phyloP scores from a whole-genome alignment of 495 filamentous ascomycete genomes.

The Clavariopsis aquatica region DNA sequence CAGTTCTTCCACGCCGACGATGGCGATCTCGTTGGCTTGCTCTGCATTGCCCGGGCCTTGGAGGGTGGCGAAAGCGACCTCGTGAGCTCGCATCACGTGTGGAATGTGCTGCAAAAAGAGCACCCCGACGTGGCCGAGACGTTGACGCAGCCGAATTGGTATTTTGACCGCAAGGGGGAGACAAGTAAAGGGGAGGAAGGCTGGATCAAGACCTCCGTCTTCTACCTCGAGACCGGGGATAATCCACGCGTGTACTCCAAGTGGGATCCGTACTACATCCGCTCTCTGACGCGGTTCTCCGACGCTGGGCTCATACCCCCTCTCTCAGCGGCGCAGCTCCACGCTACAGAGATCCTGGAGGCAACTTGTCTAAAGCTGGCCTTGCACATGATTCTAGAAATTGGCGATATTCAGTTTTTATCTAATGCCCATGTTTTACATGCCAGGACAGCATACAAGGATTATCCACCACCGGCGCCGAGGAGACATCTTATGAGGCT shows the following conservation, averaged over 20 bases:
- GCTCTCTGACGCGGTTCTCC: conserved; percentile 44
- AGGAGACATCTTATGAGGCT: conserved; percentile 67
- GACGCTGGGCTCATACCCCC: conserved; percentile 42
- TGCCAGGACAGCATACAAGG: conserved; percentile 46
- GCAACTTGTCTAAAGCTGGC: conserved; percentile 42
- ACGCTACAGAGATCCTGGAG: conserved; percentile 40
- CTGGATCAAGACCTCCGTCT: conserved; percentile 70
- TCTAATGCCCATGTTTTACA: conserved; percentile 45
- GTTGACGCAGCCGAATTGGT: conserved; percentile 79
- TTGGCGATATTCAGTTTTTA: conserved; percentile 48
- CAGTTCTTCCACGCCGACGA: conserved; percentile 85
- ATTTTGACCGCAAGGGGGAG: conserved; percentile 94
- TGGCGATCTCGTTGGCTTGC: conserved; percentile 78
- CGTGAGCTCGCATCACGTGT: conserved; percentile 76
- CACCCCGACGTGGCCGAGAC: conserved; percentile 77
- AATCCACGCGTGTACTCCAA: conserved; percentile 59
- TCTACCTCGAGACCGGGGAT: conserved; percentile 67
- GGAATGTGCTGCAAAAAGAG: conserved; percentile 72
- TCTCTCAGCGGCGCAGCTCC: conserved; percentile 38
- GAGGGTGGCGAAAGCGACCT: conserved; percentile 87
- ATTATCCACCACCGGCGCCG: conserved; percentile 42
- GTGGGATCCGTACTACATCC: conserved; percentile 46
- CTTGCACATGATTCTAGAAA: conserved; percentile 48
- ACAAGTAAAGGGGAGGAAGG: conserved; percentile 70
- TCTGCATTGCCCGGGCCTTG: conserved; percentile 76